phyloP scores from a whole-genome alignment of 805 yeast species.

The Nakazawaea populi region DNA sequence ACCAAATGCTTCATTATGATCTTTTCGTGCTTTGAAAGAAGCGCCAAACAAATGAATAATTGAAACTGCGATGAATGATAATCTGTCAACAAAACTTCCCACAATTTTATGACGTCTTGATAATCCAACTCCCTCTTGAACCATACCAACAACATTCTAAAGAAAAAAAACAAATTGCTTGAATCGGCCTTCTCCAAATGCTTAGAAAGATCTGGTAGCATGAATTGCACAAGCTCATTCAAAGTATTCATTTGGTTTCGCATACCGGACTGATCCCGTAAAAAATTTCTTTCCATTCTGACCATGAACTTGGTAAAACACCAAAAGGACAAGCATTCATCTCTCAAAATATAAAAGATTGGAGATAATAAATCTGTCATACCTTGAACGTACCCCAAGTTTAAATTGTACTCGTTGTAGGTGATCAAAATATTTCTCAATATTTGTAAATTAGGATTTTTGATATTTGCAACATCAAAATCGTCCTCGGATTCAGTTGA shows the following conservation, averaged over 20 bases:
- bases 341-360: conserved; percentile 56
- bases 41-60: conserved; percentile 79
- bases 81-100: conserved; percentile 94
- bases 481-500: conserved; percentile 29
- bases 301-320: conserved; percentile 85
- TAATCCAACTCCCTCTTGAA: conserved; percentile 86
- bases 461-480: conserved; percentile 54
- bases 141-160: conserved; percentile 94
- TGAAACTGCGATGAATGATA: conserved; percentile 82
- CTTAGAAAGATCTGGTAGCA: conserved; percentile 78
- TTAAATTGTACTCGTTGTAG: conserved; percentile 75
- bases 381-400: conserved; percentile 95
- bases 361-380: conserved; percentile 94
- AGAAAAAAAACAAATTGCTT: conserved; percentile 85
- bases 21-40: conserved; percentile 81
- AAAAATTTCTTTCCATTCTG: conserved; percentile 89
- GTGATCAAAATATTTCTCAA: conserved; percentile 79
- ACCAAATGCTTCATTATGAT: conserved; percentile 67
- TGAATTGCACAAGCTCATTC: conserved; percentile 80
- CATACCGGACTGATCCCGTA: conserved; percentile 92
- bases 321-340: conserved; percentile 84
- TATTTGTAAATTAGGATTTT: conserved; percentile 66
- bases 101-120: conserved; percentile 68
- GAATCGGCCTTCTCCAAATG: conserved; percentile 88
- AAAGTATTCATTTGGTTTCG: conserved; percentile 78